phyloP scores from a whole-genome alignment of 257 asterid genomes.

The Solanum pinnatisectum region DNA sequence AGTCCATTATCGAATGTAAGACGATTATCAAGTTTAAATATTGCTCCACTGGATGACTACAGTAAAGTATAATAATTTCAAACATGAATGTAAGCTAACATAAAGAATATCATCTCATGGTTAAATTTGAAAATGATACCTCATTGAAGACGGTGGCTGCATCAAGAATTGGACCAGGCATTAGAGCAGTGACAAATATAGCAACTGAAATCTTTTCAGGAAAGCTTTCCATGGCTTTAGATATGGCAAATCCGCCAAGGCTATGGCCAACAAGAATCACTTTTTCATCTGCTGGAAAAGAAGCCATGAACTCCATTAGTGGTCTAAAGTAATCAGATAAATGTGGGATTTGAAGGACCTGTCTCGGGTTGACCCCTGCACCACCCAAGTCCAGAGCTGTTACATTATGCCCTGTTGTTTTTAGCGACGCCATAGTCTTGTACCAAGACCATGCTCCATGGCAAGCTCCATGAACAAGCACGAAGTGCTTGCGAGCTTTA shows the following conservation, averaged over 20 bases:
- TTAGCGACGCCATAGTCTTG: constrained; percentile 4
- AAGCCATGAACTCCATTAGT: constrained; percentile 17
- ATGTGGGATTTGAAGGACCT: not conserved
- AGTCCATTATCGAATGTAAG: constrained; percentile 6
- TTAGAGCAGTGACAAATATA: constrained; percentile 18
- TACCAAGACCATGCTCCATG: constrained; percentile 42
- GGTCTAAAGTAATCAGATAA: constrained; percentile 18
- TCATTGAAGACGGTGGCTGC: not conserved
- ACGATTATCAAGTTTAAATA: constrained; percentile 1
- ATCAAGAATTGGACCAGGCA: constrained; percentile 11
- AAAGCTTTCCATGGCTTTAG: constrained; percentile 28
- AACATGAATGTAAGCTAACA: not conserved
- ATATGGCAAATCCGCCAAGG: constrained; percentile 14
- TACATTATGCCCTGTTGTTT: constrained; percentile 12
- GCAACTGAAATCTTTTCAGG: constrained; percentile 15
- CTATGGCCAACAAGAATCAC: constrained; percentile 30
- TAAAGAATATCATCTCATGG: not conserved
- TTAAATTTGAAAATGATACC: constrained; percentile 2
- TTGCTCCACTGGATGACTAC: not conserved
- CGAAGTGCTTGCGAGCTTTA: constrained; percentile 6
- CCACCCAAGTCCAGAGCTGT: constrained; percentile 24
- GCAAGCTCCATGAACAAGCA: constrained; percentile 28
- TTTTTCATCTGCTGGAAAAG: constrained; percentile 15
- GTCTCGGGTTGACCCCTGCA: constrained; percentile 20
- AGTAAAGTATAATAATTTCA: not conserved